A percentile compares a stretch with the other conserved stretches of the same genome.
Evolutionary conservation across 352 stramenopile species (phyloP).

Genomic region (Phytopythium vexans): DNA sequence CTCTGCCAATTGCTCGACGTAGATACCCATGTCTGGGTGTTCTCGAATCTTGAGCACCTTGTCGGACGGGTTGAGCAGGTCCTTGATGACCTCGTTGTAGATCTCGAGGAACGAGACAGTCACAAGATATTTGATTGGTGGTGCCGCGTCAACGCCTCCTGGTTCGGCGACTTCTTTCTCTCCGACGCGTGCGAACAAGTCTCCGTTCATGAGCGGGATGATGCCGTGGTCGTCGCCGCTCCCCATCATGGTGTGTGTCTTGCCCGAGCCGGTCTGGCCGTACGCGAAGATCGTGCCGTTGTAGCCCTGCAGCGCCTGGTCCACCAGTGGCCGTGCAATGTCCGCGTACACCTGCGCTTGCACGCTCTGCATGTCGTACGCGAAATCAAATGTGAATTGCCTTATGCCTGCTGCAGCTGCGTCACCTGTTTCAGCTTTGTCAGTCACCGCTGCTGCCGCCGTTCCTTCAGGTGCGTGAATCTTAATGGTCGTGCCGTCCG

Average conservation of each 20-base stretch:
- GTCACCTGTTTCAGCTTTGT: neutral
- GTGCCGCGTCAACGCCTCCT: constrained; percentile 1
- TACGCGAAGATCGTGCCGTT: constrained; percentile 83
- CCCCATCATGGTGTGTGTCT: constrained; percentile 90
- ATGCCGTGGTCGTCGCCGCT: constrained; percentile 72
- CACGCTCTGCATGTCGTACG: constrained; percentile 69
- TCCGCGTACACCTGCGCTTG: constrained; percentile 81
- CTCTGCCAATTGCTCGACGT: constrained; percentile 89
- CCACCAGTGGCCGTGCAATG: constrained; percentile 70
- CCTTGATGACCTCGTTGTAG: constrained; percentile 94
- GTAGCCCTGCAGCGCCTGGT: constrained; percentile 75
- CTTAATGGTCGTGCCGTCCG: constrained; percentile 50
- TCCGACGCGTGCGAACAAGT: constrained; percentile 74
- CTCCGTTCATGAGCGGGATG: constrained; percentile 86
- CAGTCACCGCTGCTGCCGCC: constrained; percentile 5
- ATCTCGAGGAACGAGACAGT: constrained; percentile 94
- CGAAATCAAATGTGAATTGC: constrained; percentile 86
- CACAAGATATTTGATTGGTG: constrained; percentile 75
- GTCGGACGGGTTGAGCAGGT: constrained; percentile 91
- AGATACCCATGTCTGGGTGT: constrained; percentile 92
- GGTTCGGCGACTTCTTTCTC: constrained; percentile 12
- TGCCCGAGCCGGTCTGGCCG: constrained; percentile 74
- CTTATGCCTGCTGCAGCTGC: constrained; percentile 19
- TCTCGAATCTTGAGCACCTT: constrained; percentile 92
- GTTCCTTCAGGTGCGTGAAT: constrained; percentile 32